phyloP scores from a whole-genome alignment of 225 moss, liverwort and hornwort genomes.

The Pleurozium schreberi region DNA sequence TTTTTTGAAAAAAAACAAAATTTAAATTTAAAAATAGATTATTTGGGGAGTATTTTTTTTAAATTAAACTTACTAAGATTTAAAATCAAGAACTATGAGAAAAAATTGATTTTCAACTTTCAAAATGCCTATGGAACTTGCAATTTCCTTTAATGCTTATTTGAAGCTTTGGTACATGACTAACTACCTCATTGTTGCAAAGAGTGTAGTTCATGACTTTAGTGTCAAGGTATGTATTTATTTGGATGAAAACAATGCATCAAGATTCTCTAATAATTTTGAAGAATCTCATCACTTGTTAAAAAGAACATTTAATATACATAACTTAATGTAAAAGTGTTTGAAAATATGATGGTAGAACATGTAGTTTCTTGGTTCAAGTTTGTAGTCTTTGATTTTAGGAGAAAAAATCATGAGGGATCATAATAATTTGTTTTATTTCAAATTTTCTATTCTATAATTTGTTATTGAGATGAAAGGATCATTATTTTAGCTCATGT shows the following conservation, averaged over 20 bases:
- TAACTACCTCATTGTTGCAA: no score
- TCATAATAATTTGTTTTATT: neutral
- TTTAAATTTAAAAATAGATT: no score
- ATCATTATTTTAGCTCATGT: neutral
- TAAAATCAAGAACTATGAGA: no score
- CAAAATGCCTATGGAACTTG: no score
- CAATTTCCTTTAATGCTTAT: no score
- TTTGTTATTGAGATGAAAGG: neutral
- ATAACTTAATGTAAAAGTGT: neutral
- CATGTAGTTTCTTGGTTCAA: neutral
- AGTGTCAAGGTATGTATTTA: neutral
- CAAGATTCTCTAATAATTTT: neutral
- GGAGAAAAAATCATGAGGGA: neutral
- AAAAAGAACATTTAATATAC: neutral
- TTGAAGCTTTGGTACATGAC: neutral
- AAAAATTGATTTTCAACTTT: no score
- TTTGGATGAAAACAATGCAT: neutral
- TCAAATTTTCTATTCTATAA: neutral
- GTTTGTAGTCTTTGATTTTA: neutral
- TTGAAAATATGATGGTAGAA: neutral
- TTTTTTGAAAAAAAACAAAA: no score
- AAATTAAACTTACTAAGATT: no score
- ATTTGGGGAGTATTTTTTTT: no score
- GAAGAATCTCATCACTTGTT: neutral
- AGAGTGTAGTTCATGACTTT: rapidly evolving